Percentiles rank a stretch among this genome's conserved stretches.
These are phyloP conservation scores for Xylaria hypoxylon DNA, from an alignment of 2,329 filamentous ascomycete genomes.

Conservation along the genomic window DNA sequence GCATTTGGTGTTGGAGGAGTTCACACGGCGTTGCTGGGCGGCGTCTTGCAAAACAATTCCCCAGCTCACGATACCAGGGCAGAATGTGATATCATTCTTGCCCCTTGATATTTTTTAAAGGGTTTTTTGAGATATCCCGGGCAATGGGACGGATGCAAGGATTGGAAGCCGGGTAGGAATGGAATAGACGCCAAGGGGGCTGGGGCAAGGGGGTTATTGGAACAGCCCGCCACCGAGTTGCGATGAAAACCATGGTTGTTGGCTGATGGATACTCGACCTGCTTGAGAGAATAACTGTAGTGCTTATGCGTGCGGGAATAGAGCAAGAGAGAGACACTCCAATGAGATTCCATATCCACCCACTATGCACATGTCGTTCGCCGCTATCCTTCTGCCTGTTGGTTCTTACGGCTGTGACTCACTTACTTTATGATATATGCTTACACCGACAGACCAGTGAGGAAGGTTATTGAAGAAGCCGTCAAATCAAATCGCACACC, in stretches of 20 bases:
- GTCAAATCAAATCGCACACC: conserved; percentile 26
- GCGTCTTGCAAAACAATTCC: conserved; percentile 38
- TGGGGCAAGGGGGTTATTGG: not conserved
- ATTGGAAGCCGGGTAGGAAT: conserved; percentile 3
- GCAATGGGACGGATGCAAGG: conserved; percentile 15
- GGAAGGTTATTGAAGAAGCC: not conserved
- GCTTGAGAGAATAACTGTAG: conserved; percentile 22
- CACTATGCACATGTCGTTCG: conserved; percentile 21
- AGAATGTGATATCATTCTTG: conserved; percentile 24
- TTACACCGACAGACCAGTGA: conserved; percentile 25
- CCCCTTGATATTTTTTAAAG: conserved; percentile 20
- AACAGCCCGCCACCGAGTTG: conserved; percentile 21
- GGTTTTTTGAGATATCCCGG: conserved; percentile 24
- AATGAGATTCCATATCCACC: conserved; percentile 35
- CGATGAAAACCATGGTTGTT: conserved; percentile 18
- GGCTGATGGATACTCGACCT: conserved; percentile 27
- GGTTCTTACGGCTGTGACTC: conserved; percentile 23
- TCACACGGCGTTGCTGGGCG: conserved; percentile 43
- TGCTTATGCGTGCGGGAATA: conserved; percentile 27
- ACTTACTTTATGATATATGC: conserved; percentile 6
- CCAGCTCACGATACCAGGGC: conserved; percentile 40
- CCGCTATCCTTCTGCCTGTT: conserved; percentile 22
- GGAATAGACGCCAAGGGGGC: conserved; percentile 18
- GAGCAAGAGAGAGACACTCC: conserved; percentile 22
- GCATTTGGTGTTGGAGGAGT: conserved; percentile 39